A percentile compares a stretch with the other conserved stretches of the same genome.
Evolutionary conservation across 768 basidiomycete genomes (phyloP).

Genomic region (Aureoboletus auriporus): DNA sequence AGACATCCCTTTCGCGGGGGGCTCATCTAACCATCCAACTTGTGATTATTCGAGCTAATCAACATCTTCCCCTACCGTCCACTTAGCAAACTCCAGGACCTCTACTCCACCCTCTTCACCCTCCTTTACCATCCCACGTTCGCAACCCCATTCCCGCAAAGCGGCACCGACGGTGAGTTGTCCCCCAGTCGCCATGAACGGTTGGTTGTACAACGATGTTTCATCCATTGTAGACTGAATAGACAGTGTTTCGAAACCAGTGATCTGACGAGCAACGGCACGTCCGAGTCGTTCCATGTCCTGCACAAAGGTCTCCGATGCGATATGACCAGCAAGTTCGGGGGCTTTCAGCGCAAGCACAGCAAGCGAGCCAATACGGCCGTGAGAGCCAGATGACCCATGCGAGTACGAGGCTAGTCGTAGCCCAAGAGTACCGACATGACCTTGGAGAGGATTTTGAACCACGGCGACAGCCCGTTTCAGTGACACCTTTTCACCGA

Average conservation of each 20-base stretch:
- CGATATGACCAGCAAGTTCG: constrained; percentile 40
- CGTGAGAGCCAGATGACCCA: constrained; percentile 48
- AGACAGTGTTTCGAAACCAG: constrained; percentile 69
- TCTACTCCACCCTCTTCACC: constrained; percentile 31
- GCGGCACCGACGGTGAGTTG: constrained; percentile 33
- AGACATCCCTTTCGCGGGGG: too few relatives aligned
- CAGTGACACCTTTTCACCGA: constrained; percentile 76
- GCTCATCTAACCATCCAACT: too few relatives aligned
- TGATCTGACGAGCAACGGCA: constrained; percentile 78
- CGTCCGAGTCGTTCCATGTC: constrained; percentile 65
- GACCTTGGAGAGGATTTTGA: constrained; percentile 34
- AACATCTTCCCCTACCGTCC: constrained; percentile 53
- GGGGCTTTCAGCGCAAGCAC: constrained; percentile 51
- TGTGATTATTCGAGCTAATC: neutral
- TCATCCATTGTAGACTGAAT: constrained; percentile 42
- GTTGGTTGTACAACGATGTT: constrained; percentile 65
- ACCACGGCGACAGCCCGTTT: constrained; percentile 51
- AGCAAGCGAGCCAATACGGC: constrained; percentile 57
- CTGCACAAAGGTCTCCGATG: constrained; percentile 45
- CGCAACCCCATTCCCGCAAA: constrained; percentile 51
- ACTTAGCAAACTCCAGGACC: constrained; percentile 55
- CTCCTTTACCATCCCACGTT: constrained; percentile 40
- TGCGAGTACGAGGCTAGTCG: constrained; percentile 59
- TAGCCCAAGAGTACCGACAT: constrained; percentile 36
- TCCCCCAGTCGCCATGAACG: constrained; percentile 72